Conservation (phyloP, 1,139 yeast species). For the Citeromyces hawaiiensis region DNA sequence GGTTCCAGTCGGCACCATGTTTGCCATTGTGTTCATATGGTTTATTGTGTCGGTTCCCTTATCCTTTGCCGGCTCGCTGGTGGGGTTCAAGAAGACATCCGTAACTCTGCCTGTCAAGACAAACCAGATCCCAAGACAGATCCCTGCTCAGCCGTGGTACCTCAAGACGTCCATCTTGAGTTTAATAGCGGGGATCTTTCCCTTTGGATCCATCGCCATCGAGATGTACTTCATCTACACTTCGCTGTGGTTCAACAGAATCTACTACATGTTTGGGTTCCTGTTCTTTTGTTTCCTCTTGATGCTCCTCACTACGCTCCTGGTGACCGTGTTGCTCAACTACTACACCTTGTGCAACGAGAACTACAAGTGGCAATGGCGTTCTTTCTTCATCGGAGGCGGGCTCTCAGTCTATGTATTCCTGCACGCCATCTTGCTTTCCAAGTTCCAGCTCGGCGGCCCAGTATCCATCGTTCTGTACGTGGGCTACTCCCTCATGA, state of each 20-base stretch:
- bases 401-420: slow-evolving; percentile 81
- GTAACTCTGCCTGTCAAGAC: slow-evolving; percentile 70
- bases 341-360: slow-evolving; percentile 84
- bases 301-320: slow-evolving; percentile 70
- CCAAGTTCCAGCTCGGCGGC: slow-evolving; percentile 60
- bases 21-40: slow-evolving; percentile 77
- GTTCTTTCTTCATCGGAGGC: slow-evolving; percentile 78
- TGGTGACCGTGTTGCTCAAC: slow-evolving; percentile 69
- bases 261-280: slow-evolving; percentile 96
- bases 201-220: slow-evolving; percentile 90
- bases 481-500: slow-evolving; percentile 71
- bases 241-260: slow-evolving; percentile 88
- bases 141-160: slow-evolving; percentile 85
- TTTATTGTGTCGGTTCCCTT: slow-evolving; percentile 75
- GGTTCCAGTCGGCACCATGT: slow-evolving; percentile 82
- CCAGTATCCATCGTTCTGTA: slow-evolving; percentile 67
- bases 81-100: slow-evolving; percentile 56
- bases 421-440: slow-evolving; percentile 66
- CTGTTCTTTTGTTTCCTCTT: slow-evolving; percentile 75
- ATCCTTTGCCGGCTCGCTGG: slow-evolving; percentile 65
- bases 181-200: slow-evolving; percentile 78
- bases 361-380: slow-evolving; percentile 97
- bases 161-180: slow-evolving; percentile 55
- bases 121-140: slow-evolving; percentile 90
- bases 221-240: slow-evolving; percentile 83